Evolutionary conservation across 352 stramenopile genomes (phyloP).

Genomic region (Paralagenidium karlingii): DNA sequence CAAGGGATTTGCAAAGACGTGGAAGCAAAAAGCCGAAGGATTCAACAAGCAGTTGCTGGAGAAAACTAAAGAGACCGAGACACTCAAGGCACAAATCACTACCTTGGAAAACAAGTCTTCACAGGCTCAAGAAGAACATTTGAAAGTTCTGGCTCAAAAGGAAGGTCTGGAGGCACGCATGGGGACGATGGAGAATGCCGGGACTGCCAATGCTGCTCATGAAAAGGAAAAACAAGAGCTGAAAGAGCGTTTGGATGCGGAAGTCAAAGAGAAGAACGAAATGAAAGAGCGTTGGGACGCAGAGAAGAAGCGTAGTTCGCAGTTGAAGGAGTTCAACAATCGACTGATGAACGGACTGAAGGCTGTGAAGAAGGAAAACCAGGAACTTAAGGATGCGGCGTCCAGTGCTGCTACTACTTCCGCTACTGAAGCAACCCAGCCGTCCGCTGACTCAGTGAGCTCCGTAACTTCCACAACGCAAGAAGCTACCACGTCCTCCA

Average conservation of each 20-base stretch:
- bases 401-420: constrained; percentile 1
- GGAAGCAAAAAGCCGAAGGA: constrained; percentile 62
- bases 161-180: constrained; percentile 27
- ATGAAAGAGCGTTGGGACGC: constrained; percentile 41
- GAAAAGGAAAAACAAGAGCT: too few relatives aligned
- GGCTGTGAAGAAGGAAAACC: constrained; percentile 63
- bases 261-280: constrained; percentile 48
- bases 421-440: constrained; percentile 1
- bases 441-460: constrained; percentile 1
- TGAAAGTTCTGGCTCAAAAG: constrained; percentile 23
- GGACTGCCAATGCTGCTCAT: constrained; percentile 12
- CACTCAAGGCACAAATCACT: constrained; percentile 21
- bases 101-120: constrained; percentile 23
- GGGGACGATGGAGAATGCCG: constrained; percentile 15
- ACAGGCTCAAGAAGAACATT: too few relatives aligned
- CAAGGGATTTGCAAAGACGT: constrained; percentile 72
- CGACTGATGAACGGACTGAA: constrained; percentile 58
- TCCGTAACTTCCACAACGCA: constrained; percentile 2
- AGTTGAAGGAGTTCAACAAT: constrained; percentile 66
- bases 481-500: background rate
- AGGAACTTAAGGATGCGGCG: constrained; percentile 21
- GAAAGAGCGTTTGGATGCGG: too few relatives aligned
- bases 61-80: constrained; percentile 34
- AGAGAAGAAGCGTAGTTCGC: constrained; percentile 46
- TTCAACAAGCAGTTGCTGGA: constrained; percentile 50